Evolutionary conservation across 2,329 filamentous ascomycete genomes (phyloP).

Genomic region (Aspergillus sp.): DNA sequence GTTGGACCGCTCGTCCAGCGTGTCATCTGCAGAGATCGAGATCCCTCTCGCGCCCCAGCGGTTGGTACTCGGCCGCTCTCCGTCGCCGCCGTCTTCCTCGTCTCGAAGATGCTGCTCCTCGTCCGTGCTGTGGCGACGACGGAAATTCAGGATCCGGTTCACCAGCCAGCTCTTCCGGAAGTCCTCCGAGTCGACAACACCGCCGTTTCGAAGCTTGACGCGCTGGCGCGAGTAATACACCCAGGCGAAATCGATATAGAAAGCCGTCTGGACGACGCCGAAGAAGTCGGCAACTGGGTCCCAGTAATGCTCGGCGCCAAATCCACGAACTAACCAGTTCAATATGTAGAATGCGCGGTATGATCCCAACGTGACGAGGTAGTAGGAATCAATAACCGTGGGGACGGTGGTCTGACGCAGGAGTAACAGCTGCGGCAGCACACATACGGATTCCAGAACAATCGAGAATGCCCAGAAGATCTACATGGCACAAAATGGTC

Average conservation of each 20-base stretch:
- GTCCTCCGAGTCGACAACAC: slow-evolving; percentile 87
- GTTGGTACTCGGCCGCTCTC: slow-evolving; percentile 33
- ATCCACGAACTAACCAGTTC: slow-evolving; percentile 79
- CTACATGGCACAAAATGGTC: slow-evolving; percentile 44
- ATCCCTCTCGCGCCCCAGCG: slow-evolving; percentile 60
- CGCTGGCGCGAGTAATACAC: slow-evolving; percentile 92
- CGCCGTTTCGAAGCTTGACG: slow-evolving; percentile 86
- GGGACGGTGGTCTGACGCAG: slow-evolving; percentile 93
- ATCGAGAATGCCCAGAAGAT: slow-evolving; percentile 85
- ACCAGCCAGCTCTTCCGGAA: slow-evolving; percentile 82
- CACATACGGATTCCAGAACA: slow-evolving; percentile 85
- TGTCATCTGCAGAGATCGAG: slow-evolving; percentile 60
- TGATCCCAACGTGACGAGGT: slow-evolving; percentile 80
- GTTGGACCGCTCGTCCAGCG: slow-evolving; percentile 28
- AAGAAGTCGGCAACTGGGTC: slow-evolving; percentile 79
- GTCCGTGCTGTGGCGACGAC: slow-evolving; percentile 31
- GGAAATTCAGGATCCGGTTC: slow-evolving; percentile 67
- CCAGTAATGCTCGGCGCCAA: slow-evolving; percentile 58
- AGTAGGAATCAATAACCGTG: slow-evolving; percentile 95
- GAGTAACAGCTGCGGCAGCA: slow-evolving; percentile 86
- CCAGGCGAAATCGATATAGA: slow-evolving; percentile 95
- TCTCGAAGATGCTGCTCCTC: slow-evolving; percentile 38
- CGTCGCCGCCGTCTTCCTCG: slow-evolving; percentile 27
- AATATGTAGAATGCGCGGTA: slow-evolving; percentile 88
- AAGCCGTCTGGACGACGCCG: slow-evolving; percentile 81